Base-by-base conservation (phyloP, 2,329 filamentous ascomycete species). In the Trichoderma atroviride region DNA sequence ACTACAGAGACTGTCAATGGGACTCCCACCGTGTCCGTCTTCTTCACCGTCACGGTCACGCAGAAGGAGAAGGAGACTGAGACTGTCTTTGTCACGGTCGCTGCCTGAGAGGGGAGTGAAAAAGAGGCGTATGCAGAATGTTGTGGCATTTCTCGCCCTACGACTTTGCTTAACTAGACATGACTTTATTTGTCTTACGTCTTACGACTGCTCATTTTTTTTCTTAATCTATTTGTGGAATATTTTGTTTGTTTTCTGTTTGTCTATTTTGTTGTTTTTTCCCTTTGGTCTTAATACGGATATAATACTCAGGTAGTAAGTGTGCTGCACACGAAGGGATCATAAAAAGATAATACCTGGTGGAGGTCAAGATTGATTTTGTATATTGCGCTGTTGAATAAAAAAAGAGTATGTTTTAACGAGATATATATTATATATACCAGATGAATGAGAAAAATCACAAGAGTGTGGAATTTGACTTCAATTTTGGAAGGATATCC, bases 11-110 rank as follows among this genome's bases (percentile, higher is more conserved):
- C 68, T 6, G 55, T 77, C 24, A 73, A 76, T 37, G 78, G 78
- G 4, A 75, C 75, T n/a, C 76, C 77, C 2, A 80, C 79, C 11
- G 77, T 81, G 40, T 80, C 79, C 1, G 72, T 81, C 13, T 78
- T 74, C 69, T 73, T 80, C 33, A 81, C 80, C 5, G 77, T 81
- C 2, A 82, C 81, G 5, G 75, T 78, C 31, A 80, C 79, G 24
- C 73, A 78, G 2, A 76, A 74, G 62, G 74, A 75, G 50, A 74
- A 69, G 56, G 70, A 76, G 73, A 80, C 77, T 7, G 75, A 76
- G 73, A 50, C 47, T 24, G 22, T 78, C 10, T 81, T 78, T 5
- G 70, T 79, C 22, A 75, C 79, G 13, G 71, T 68, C 4, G 27
- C 24, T n/a, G 40, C 47, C 40, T 68, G 31, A 60, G 22, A 22